A percentile compares a stretch with the other conserved stretches of the same genome.
These are phyloP conservation scores for Phaeophleospora eucalypticola DNA, from an alignment of 2,329 filamentous ascomycete species.

Conservation along the genomic window DNA sequence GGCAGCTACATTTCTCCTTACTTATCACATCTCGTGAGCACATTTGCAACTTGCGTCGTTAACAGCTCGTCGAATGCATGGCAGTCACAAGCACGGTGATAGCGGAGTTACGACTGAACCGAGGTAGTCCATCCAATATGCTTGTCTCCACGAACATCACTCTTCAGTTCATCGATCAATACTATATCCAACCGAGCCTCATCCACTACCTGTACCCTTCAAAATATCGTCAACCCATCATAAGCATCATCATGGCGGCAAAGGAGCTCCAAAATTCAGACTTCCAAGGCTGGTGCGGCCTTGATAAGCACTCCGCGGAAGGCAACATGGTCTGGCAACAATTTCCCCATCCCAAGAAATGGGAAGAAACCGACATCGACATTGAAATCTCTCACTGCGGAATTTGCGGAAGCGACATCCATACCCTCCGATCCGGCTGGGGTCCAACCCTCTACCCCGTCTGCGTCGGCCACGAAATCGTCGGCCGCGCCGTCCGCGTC, in stretches of 20 bases:
- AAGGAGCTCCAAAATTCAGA: conserved; percentile 39
- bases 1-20: too few relatives aligned
- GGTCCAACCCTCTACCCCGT: conserved; percentile 39
- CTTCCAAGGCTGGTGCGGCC: conserved; percentile 57
- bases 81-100: too few relatives aligned
- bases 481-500: conserved; percentile 28
- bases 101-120: too few relatives aligned
- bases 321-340: conserved; percentile 54
- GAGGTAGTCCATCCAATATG: too few relatives aligned
- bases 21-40: too few relatives aligned
- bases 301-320: conserved; percentile 45
- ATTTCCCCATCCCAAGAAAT: conserved; percentile 38
- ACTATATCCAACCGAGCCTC: too few relatives aligned
- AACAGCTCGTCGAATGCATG: too few relatives aligned
- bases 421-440: conserved; percentile 39
- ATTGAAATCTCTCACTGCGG: conserved; percentile 40
- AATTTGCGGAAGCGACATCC: conserved; percentile 33
- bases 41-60: too few relatives aligned
- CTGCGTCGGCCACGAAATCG: too few relatives aligned
- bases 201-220: too few relatives aligned
- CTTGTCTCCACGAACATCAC: too few relatives aligned
- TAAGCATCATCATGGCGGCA: conserved; percentile 2
- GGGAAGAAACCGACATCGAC: conserved; percentile 38
- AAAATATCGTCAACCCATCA: neutral
- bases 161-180: too few relatives aligned